Evolutionary conservation across 805 yeast genomes (phyloP).

Genomic region (Candida boleticola): DNA sequence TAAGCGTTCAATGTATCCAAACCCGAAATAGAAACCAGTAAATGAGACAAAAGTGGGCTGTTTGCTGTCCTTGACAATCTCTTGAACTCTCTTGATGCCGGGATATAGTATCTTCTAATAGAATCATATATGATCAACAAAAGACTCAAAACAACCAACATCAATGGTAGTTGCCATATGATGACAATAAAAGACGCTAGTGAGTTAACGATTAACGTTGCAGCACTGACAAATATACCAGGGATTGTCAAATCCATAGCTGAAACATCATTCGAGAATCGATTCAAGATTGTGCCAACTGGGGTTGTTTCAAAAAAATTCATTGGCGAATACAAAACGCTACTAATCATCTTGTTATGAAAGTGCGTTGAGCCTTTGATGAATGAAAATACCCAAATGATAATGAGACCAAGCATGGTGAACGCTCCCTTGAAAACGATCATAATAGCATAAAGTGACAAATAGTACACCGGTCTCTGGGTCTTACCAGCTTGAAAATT

Average conservation of each 20-base stretch:
- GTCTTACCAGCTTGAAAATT: conserved; percentile 23
- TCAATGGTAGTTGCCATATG: conserved; percentile 28
- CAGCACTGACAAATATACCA: conserved; percentile 27
- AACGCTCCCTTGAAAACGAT: conserved; percentile 27
- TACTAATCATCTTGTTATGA: conserved; percentile 35
- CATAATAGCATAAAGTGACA: conserved; percentile 22
- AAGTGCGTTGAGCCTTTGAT: conserved; percentile 29
- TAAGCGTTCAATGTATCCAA: conserved; percentile 34
- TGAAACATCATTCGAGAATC: conserved; percentile 37
- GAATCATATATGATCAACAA: conserved; percentile 28
- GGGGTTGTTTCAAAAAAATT: conserved; percentile 42
- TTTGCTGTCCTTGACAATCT: conserved; percentile 28
- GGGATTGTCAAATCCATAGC: conserved; percentile 30
- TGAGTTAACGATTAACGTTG: conserved; percentile 21
- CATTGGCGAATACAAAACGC: conserved; percentile 39
- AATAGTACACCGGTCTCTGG: conserved; percentile 21
- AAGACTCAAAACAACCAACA: conserved; percentile 24
- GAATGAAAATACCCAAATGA: conserved; percentile 29
- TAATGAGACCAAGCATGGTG: conserved; percentile 23
- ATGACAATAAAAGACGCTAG: conserved; percentile 28
- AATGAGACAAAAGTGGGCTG: conserved; percentile 32
- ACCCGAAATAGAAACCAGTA: conserved; percentile 36
- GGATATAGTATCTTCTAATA: conserved; percentile 28
- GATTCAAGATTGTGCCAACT: conserved; percentile 36
- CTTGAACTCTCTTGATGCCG: conserved; percentile 35